phyloP scores from a whole-genome alignment of 805 yeast species.

The Zygotorulaspora chibaensis region DNA sequence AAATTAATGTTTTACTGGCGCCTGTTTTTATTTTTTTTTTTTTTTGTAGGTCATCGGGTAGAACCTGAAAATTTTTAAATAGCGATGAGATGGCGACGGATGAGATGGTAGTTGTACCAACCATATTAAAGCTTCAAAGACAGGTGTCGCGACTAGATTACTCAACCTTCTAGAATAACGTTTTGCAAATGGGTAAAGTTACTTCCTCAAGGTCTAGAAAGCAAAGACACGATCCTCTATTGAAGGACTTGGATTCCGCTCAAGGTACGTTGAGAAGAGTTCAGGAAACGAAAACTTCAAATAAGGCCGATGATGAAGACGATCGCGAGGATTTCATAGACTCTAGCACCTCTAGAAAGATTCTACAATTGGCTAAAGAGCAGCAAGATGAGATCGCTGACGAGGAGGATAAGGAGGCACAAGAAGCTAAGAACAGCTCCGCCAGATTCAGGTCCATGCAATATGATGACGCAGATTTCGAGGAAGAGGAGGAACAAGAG shows the following conservation, averaged over 20 bases:
- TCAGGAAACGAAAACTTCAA: constrained; percentile 30
- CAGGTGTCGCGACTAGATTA: neutral
- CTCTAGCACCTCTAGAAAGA: constrained; percentile 76
- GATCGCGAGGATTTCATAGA: constrained; percentile 68
- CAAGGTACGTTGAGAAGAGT: constrained; percentile 62
- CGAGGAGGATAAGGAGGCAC: constrained; percentile 47
- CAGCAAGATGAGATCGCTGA: constrained; percentile 87
- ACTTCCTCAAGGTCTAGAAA: constrained; percentile 45
- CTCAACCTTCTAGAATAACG: neutral
- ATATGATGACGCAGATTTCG: constrained; percentile 50
- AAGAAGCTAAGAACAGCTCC: constrained; percentile 29
- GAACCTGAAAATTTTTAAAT: constrained; percentile 12
- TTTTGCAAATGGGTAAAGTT: constrained; percentile 59
- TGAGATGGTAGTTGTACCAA: constrained; percentile 1
- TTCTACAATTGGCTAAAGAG: constrained; percentile 81
- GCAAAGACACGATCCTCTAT: constrained; percentile 76
- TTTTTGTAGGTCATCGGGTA: constrained; percentile 5
- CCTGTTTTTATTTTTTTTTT: constrained; percentile 7
- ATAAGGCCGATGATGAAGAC: constrained; percentile 38
- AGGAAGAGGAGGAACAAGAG: constrained; percentile 40
- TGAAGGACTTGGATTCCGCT: constrained; percentile 70
- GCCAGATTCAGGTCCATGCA: constrained; percentile 33
- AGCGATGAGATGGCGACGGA: constrained; percentile 12
- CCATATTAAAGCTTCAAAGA: neutral
- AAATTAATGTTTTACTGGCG: too few relatives aligned